phyloP scores from a whole-genome alignment of 164 flowering plant genomes.

The Platanus orientalis region DNA sequence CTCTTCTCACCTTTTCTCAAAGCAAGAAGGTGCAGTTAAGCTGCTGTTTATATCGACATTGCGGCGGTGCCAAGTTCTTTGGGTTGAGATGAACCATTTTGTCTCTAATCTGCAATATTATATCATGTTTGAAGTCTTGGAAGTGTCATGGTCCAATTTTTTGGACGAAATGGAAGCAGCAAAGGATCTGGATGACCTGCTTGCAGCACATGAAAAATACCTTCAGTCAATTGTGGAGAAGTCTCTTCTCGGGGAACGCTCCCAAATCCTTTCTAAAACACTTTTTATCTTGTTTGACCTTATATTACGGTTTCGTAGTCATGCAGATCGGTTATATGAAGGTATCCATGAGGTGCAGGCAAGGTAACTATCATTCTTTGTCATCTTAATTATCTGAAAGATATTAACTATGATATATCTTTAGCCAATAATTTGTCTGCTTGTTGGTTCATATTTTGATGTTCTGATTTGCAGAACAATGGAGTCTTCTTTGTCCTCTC shows the following conservation, averaged over 20 bases:
- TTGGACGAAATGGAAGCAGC: constrained; percentile 83
- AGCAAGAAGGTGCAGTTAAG: constrained; percentile 61
- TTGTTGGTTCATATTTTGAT: constrained; percentile 2
- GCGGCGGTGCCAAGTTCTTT: constrained; percentile 91
- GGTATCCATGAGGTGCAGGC: constrained; percentile 81
- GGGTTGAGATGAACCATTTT: constrained; percentile 99
- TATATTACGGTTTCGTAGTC: constrained; percentile 77
- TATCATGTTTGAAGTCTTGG: constrained; percentile 99
- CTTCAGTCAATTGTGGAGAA: constrained; percentile 88
- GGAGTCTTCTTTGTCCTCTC: constrained; percentile 41
- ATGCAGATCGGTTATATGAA: constrained; percentile 88
- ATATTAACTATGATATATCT: background rate
- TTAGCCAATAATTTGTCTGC: background rate
- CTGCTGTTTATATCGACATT: constrained; percentile 58
- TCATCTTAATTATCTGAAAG: background rate
- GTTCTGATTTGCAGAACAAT: constrained; percentile 35
- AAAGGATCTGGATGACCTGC: constrained; percentile 91
- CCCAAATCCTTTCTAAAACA: constrained; percentile 64
- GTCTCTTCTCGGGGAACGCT: constrained; percentile 91
- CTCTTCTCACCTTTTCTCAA: constrained; percentile 59
- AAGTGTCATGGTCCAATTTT: constrained; percentile 93
- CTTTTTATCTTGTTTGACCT: constrained; percentile 87
- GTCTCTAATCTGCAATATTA: constrained; percentile 92
- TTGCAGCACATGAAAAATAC: constrained; percentile 93
- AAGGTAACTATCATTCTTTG: constrained; percentile 45